A percentile compares a stretch with the other conserved stretches of the same genome.
Evolutionary conservation across 2,329 filamentous ascomycete genomes (phyloP).

Genomic region (Aspergillus ustus): DNA sequence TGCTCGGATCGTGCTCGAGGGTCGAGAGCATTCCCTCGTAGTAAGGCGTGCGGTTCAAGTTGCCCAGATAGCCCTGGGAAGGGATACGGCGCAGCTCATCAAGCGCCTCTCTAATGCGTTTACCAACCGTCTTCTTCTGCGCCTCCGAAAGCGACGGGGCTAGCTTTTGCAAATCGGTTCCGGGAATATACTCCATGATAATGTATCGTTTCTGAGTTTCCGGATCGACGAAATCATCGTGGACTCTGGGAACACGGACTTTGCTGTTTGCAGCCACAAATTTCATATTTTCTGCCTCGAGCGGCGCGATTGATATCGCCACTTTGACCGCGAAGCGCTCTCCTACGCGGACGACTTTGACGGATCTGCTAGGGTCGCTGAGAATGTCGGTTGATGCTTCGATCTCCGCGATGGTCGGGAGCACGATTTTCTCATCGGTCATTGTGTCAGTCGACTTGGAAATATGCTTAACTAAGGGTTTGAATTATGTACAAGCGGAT

Average conservation of each 20-base stretch:
- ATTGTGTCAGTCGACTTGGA: no score
- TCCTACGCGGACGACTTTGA: slow-evolving; percentile 26
- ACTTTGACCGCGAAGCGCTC: slow-evolving; percentile 28
- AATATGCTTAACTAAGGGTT: no score
- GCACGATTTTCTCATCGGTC: background rate
- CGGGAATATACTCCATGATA: slow-evolving; percentile 16
- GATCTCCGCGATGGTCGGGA: slow-evolving; percentile 25
- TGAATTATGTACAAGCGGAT: no score
- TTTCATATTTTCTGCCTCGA: slow-evolving; percentile 27
- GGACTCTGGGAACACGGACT: slow-evolving; percentile 22
- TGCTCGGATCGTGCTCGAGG: slow-evolving; percentile 18
- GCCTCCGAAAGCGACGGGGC: slow-evolving; percentile 16
- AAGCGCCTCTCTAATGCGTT: slow-evolving; percentile 16
- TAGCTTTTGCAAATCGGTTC: slow-evolving; percentile 21
- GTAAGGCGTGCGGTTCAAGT: slow-evolving; percentile 22
- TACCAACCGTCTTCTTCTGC: slow-evolving; percentile 19
- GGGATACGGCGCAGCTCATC: slow-evolving; percentile 21
- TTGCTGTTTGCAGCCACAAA: slow-evolving; percentile 24
- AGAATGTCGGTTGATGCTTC: slow-evolving; percentile 24
- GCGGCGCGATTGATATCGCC: slow-evolving; percentile 17
- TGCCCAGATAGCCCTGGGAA: slow-evolving; percentile 23
- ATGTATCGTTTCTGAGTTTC: slow-evolving; percentile 23
- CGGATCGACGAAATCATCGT: slow-evolving; percentile 20
- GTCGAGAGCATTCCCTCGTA: slow-evolving; percentile 24
- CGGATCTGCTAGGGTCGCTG: slow-evolving; percentile 19